These are phyloP conservation scores for Croton laevigatus DNA, from an alignment of 441 rosid genomes.

Conservation along the genomic window DNA sequence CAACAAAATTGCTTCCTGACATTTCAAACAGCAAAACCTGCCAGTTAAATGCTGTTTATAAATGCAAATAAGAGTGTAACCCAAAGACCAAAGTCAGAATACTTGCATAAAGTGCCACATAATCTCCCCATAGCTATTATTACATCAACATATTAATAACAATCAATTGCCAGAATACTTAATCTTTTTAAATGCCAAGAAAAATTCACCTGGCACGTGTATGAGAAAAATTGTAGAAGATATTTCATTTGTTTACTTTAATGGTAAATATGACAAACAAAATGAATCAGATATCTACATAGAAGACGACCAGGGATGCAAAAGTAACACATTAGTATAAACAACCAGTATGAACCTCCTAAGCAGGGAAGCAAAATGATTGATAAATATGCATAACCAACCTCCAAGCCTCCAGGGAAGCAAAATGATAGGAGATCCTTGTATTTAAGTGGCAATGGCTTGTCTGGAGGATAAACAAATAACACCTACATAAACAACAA, in stretches of 20 bases:
- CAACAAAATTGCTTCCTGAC: too few species aligned
- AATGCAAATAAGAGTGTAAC: too few species aligned
- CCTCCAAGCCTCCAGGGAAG: constrained; percentile 97
- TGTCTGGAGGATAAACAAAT: constrained; percentile 89
- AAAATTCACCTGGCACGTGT: not conserved
- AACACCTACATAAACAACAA: constrained; percentile 52
- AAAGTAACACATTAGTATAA: not conserved
- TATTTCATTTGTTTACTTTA: not conserved
- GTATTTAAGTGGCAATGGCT: constrained; percentile 70
- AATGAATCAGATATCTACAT: not conserved
- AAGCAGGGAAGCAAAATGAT: constrained; percentile 8
- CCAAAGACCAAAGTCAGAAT: too few species aligned
- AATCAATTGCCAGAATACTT: not conserved
- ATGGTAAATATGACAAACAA: not conserved
- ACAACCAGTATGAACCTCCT: not conserved
- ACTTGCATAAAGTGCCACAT: too few species aligned
- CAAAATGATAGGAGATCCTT: constrained; percentile 94
- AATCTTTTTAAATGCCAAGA: not conserved
- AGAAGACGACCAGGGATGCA: not conserved
- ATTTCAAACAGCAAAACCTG: too few species aligned
- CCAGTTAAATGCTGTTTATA: too few species aligned
- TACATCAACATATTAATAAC: not conserved
- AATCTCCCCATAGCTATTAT: too few species aligned
- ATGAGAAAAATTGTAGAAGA: not conserved
- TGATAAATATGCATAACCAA: constrained; percentile 22